Conservation (phyloP, 2,329 filamentous ascomycete genomes). For the Penicillium sp. region DNA sequence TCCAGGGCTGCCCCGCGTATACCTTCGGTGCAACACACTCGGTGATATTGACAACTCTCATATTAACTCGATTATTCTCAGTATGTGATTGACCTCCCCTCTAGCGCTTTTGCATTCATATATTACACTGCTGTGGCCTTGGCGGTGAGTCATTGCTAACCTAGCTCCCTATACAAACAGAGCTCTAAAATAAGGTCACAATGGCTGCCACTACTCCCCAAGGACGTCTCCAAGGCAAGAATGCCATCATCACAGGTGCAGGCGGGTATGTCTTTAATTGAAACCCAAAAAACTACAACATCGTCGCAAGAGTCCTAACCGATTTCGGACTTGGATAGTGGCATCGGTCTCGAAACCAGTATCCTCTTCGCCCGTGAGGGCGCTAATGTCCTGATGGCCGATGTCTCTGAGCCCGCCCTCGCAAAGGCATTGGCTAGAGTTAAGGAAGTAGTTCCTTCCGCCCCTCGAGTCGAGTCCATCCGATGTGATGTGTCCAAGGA, state of each 20-base stretch:
- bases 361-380: constrained; percentile 90
- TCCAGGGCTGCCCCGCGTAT: constrained; percentile 16
- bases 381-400: constrained; percentile 78
- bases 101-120: neutral
- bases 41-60: neutral
- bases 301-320: neutral
- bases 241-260: constrained; percentile 76
- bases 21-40: constrained; percentile 6
- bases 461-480: constrained; percentile 28
- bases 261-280: constrained; percentile 61
- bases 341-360: constrained; percentile 87
- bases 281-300: neutral
- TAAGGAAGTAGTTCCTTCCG: constrained; percentile 63
- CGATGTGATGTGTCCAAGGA: constrained; percentile 78
- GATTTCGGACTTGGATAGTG: constrained; percentile 46
- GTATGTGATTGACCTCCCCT: neutral
- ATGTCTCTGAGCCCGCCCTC: constrained; percentile 76
- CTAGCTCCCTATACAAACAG: neutral
- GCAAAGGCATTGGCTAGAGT: constrained; percentile 74
- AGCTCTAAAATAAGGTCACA: constrained; percentile 2
- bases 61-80: constrained; percentile 5
- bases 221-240: constrained; percentile 58
- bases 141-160: constrained; percentile 2
- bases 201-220: constrained; percentile 14
- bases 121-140: neutral